Percentiles rank a stretch among this genome's conserved stretches.
Evolutionary conservation across 1,139 yeast species (phyloP).

Genomic region (Scheffersomyces lignicola): DNA sequence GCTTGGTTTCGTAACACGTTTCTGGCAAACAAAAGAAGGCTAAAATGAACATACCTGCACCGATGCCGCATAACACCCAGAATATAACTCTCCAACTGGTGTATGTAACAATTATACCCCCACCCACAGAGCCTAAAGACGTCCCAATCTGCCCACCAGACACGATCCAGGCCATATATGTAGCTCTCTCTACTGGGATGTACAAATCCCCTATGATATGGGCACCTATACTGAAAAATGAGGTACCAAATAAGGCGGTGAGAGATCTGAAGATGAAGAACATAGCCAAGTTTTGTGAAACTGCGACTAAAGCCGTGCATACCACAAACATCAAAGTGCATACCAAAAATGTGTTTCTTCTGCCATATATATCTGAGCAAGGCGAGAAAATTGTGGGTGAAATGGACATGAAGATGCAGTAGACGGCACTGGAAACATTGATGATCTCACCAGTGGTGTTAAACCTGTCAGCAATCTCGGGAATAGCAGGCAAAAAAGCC

Average conservation of each 20-base stretch:
- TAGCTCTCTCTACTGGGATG: conserved; percentile 47
- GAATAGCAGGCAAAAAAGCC: conserved; percentile 51
- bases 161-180: conserved; percentile 44
- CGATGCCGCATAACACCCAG: conserved; percentile 45
- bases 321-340: conserved; percentile 34
- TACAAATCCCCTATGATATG: conserved; percentile 47
- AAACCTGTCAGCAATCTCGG: conserved; percentile 44
- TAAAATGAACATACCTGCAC: conserved; percentile 25
- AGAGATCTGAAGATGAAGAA: conserved; percentile 47
- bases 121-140: conserved; percentile 48
- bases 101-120: conserved; percentile 48
- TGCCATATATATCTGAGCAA: conserved; percentile 50
- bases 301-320: conserved; percentile 39
- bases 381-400: conserved; percentile 53
- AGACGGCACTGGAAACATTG: conserved; percentile 50
- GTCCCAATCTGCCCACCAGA: conserved; percentile 51
- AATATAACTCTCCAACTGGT: conserved; percentile 53
- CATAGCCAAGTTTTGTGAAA: conserved; percentile 50
- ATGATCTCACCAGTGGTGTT: conserved; percentile 46
- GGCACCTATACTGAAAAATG: conserved; percentile 51
- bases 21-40: conserved; percentile 41
- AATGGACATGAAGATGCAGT: conserved; percentile 49
- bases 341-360: conserved; percentile 39
- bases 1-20: conserved; percentile 30
- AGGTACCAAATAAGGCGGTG: conserved; percentile 52